Base-by-base conservation (phyloP, 1,284 basidiomycete species). In the Ustilago sp. region DNA sequence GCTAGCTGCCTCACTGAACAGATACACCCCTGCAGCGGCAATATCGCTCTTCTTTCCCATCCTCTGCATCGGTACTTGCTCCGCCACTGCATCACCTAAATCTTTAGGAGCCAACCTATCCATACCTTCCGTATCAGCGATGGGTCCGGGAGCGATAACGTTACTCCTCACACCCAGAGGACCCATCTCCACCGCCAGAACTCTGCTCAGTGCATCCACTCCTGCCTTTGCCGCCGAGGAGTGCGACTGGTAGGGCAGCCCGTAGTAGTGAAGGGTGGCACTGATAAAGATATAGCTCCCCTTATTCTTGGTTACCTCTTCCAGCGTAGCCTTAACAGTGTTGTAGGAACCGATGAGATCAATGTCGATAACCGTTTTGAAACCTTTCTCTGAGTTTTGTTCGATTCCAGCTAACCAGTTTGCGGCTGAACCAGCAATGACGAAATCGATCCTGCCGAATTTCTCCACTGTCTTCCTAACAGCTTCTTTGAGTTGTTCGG, bases 141-240 rank as follows among this genome's bases (percentile, higher is more conserved):
- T 96, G 9, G 93, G 92, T 1, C 90, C 95, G 5, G 95, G 95
- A 0, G 94, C 91, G 80, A 97, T 92, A 59, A 96, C 92, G 85
- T 98, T 98, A 43, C 93, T 93, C 59, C 95, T 91, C 39, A 98
- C 91, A n/a, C 95, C 96, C 79, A 91, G 45, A 1, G 95, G 95
- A 2, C 94, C 95, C 88, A 97, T 94, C 87, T 98, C 95, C 13
- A 97, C 91, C 0, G 95, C 94, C 28, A 98, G 87, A 2, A 93
- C 94, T 9, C 90, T 88, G 63, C 91, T 93, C 5, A 95, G 88
- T 0, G 95, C 94, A 83, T 99, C 95, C 39, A 98, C 91, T 9
- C 91, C 96, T 0, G 95, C 95, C 87, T 98, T 98, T 23, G 96
- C 96, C 13, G 95, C 94, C 28, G 93, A 94, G 8, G 96, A 93